Evolutionary conservation across 345 rosid genomes (phyloP).

Genomic region (Citrus cavaleriei): DNA sequence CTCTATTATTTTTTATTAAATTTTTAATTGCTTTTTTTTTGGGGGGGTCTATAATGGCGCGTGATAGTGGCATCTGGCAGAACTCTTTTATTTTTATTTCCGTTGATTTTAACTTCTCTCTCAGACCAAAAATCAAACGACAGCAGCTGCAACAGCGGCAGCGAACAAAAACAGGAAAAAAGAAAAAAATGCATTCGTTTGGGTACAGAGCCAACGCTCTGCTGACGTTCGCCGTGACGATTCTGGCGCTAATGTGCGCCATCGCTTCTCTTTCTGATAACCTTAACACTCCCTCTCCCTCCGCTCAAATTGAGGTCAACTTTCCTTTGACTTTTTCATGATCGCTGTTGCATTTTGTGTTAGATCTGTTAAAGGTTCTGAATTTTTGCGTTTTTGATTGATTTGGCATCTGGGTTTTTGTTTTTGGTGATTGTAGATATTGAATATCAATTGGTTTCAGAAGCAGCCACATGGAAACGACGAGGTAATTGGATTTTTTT

Average conservation of each 20-base stretch:
- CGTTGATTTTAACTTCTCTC: too few species aligned
- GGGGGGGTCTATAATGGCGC: too few species aligned
- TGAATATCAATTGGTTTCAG: conserved; percentile 83
- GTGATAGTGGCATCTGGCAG: too few species aligned
- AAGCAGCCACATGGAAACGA: conserved; percentile 88
- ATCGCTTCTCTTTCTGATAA: conserved; percentile 82
- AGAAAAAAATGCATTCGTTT: conserved; percentile 72
- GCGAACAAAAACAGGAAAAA: neutral
- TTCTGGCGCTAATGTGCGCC: conserved; percentile 83
- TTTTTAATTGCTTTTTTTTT: too few species aligned
- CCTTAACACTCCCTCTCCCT: conserved; percentile 68
- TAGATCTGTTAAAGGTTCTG: conserved; percentile 1
- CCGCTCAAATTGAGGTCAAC: conserved; percentile 81
- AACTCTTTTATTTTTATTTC: too few species aligned
- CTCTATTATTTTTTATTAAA: too few species aligned
- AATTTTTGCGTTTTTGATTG: conserved; percentile 9
- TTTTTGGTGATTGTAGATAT: conserved; percentile 48
- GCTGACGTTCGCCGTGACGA: conserved; percentile 74
- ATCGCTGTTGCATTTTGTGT: neutral
- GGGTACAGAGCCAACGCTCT: conserved; percentile 88
- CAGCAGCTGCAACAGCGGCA: too few species aligned
- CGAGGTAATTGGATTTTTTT: conserved; percentile 46
- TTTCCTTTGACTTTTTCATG: neutral
- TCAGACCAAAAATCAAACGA: too few species aligned
- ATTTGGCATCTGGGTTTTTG: conserved; percentile 12